Conservation (phyloP, 441 rosid genomes). For the Populus hybrid region DNA sequence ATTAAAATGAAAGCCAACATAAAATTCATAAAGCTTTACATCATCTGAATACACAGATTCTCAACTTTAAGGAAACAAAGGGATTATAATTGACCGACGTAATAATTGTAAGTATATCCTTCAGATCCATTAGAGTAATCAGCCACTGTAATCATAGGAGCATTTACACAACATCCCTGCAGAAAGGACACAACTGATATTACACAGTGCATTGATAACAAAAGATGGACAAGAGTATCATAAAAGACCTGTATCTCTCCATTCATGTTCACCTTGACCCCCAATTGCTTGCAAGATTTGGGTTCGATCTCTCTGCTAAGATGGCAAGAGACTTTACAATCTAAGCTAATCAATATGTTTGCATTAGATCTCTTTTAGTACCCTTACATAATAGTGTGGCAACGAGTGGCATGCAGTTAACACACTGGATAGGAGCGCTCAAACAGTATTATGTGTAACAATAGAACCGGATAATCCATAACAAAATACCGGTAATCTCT, state of each 20-base stretch:
- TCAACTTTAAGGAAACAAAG: constrained; percentile 1
- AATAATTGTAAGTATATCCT: constrained; percentile 93
- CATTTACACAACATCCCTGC: constrained; percentile 98
- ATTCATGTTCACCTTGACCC: not conserved
- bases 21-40: not conserved
- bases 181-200: constrained; percentile 21
- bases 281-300: not conserved
- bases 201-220: not conserved
- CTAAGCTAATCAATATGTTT: not conserved
- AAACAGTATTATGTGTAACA: not conserved
- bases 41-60: not conserved
- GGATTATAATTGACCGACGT: constrained; percentile 42
- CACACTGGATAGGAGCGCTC: not conserved
- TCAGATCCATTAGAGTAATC: constrained; percentile 97
- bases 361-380: not conserved
- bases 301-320: not conserved
- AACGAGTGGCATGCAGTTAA: not conserved
- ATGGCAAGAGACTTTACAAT: not conserved
- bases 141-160: constrained; percentile 99
- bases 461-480: not conserved
- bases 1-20: constrained; percentile 21
- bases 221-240: not conserved
- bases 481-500: not conserved
- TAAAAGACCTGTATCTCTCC: not conserved
- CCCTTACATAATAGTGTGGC: not conserved